Conservation (phyloP, 2,329 filamentous ascomycete species). For the Aspergillus fijiensis region DNA sequence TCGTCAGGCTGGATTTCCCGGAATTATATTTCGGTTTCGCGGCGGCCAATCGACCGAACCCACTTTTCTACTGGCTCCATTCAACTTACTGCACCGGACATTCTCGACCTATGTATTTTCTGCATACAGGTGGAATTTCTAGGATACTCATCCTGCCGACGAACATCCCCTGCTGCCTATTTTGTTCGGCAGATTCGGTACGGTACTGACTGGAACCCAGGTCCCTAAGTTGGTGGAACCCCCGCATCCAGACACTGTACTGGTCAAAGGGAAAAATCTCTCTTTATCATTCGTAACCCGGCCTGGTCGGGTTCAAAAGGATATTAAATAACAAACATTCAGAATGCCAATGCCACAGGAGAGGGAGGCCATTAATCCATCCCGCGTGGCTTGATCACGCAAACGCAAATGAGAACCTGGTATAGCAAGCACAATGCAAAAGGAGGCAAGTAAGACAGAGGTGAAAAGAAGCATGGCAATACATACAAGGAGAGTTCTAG, state of each 20-base stretch:
- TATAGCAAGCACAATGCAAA: not conserved
- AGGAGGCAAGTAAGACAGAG: not conserved
- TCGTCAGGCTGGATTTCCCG: not conserved
- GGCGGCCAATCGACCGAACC: not conserved
- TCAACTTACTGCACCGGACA: too few species aligned
- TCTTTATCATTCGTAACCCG: not conserved
- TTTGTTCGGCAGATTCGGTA: not conserved
- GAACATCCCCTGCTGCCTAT: not conserved
- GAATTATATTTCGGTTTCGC: not conserved
- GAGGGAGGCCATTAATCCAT: too few species aligned
- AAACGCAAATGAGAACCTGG: not conserved
- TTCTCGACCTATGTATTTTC: too few species aligned
- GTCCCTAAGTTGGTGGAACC: too few species aligned
- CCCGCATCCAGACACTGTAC: not conserved
- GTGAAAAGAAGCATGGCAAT: not conserved
- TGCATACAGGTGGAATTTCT: slow-evolving; percentile 4
- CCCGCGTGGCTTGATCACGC: too few species aligned
- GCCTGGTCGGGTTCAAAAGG: not conserved
- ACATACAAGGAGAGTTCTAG: not conserved
- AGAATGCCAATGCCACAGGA: not conserved
- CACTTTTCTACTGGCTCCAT: not conserved
- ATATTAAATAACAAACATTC: not conserved
- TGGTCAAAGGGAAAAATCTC: not conserved
- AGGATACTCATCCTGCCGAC: not conserved
- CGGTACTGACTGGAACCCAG: not conserved